phyloP scores from a whole-genome alignment of 495 filamentous ascomycete species.

The Penicillium odoratum region DNA sequence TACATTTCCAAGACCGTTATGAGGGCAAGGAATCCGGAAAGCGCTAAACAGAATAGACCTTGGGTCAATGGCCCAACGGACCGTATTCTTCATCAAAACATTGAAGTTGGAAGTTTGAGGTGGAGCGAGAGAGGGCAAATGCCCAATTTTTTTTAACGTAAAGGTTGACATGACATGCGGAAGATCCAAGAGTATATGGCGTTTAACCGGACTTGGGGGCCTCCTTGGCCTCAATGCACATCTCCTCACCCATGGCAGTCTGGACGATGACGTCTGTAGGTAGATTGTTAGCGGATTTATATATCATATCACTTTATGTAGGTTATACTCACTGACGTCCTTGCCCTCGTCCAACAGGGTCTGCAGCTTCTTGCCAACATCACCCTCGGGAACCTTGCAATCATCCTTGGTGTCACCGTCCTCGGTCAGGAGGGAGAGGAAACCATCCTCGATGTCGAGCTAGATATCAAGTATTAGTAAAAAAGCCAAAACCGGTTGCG shows the following conservation, averaged over 20 bases:
- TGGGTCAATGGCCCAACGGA: slow-evolving; percentile 31
- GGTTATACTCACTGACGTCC: slow-evolving; percentile 72
- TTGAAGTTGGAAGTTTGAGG: slow-evolving; percentile 29
- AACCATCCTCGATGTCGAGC: slow-evolving; percentile 90
- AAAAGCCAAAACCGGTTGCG: background rate
- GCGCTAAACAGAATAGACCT: slow-evolving; percentile 22
- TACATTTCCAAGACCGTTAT: slow-evolving; percentile 38
- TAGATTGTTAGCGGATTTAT: background rate
- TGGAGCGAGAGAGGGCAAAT: slow-evolving; percentile 15
- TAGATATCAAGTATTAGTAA: slow-evolving; percentile 27
- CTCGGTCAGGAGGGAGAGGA: slow-evolving; percentile 83
- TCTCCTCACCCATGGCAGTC: slow-evolving; percentile 94
- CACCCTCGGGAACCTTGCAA: slow-evolving; percentile 88
- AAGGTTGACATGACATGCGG: slow-evolving; percentile 37
- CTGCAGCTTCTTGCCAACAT: slow-evolving; percentile 78
- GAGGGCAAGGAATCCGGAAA: slow-evolving; percentile 25
- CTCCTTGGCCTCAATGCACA: slow-evolving; percentile 92
- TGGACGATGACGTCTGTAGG: slow-evolving; percentile 80
- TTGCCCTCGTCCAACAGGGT: slow-evolving; percentile 73
- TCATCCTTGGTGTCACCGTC: slow-evolving; percentile 87
- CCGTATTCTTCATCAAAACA: slow-evolving; percentile 35
- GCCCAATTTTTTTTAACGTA: slow-evolving; percentile 31
- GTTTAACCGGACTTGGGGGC: slow-evolving; percentile 50
- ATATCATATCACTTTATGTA: background rate
- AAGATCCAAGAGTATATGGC: slow-evolving; percentile 26